Evolutionary conservation across 129 eudicot species (phyloP).

Genomic region (Lactuca sativa): DNA sequence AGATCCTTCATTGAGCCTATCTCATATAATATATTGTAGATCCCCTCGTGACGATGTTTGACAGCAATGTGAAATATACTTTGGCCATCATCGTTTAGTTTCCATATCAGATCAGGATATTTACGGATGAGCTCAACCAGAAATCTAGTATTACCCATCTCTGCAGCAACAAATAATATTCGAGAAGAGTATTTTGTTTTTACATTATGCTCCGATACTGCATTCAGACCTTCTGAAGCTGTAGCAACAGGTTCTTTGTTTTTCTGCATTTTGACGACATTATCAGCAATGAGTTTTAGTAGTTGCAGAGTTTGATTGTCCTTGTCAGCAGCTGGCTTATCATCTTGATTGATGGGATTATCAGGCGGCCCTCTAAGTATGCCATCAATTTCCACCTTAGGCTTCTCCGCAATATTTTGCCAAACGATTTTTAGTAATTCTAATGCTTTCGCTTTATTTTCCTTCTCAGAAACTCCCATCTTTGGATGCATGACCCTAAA

Average conservation of each 20-base stretch:
- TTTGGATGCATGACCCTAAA: background rate
- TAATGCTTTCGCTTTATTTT: background rate
- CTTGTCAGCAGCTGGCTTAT: constrained; percentile 1
- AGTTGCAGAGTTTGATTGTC: constrained; percentile 11
- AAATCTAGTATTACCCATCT: constrained; percentile 33
- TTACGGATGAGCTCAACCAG: constrained; percentile 24
- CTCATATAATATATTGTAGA: constrained; percentile 34
- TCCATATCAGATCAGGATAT: constrained; percentile 49
- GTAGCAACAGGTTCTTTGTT: background rate
- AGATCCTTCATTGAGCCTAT: constrained; percentile 36
- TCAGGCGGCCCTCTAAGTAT: background rate
- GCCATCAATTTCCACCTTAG: background rate
- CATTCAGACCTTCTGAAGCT: background rate
- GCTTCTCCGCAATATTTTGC: background rate
- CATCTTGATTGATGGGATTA: background rate
- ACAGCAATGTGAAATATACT: constrained; percentile 42
- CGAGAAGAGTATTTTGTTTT: constrained; percentile 14
- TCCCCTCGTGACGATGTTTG: constrained; percentile 36
- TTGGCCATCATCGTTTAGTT: constrained; percentile 28
- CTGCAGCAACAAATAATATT: constrained; percentile 35
- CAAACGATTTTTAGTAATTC: background rate
- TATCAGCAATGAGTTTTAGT: constrained; percentile 14
- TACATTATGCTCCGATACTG: background rate
- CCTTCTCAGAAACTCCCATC: background rate
- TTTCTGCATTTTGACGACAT: background rate